A percentile compares a stretch with the other conserved stretches of the same genome.
Conservation (phyloP, 2,329 filamentous ascomycete species). For the Thermochaetoides dissita region DNA sequence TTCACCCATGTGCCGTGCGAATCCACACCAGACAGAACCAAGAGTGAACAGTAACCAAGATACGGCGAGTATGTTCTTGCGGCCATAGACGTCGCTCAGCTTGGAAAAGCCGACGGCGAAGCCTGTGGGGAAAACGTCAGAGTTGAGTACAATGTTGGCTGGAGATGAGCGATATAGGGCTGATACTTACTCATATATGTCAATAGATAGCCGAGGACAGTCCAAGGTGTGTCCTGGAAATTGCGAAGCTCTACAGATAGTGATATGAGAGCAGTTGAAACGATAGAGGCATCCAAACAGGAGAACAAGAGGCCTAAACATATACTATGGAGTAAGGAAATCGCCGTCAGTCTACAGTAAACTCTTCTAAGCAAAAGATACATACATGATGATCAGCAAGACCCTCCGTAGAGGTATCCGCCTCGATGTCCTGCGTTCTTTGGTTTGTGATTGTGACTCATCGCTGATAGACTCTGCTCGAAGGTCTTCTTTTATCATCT, state of each 20-base stretch:
- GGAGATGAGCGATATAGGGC: not conserved
- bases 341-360: not conserved
- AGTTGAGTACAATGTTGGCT: not conserved
- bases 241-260: slow-evolving; percentile 39
- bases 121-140: slow-evolving; percentile 20
- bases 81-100: slow-evolving; percentile 45
- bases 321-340: slow-evolving; percentile 23
- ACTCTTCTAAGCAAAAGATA: not conserved
- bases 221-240: slow-evolving; percentile 39
- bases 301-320: slow-evolving; percentile 41
- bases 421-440: not conserved
- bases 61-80: slow-evolving; percentile 32
- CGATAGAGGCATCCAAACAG: slow-evolving; percentile 43
- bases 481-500: slow-evolving; percentile 6
- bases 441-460: slow-evolving; percentile 1
- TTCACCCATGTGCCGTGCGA: slow-evolving; percentile 34
- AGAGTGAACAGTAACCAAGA: slow-evolving; percentile 42
- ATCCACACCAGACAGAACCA: slow-evolving; percentile 41
- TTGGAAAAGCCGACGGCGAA: slow-evolving; percentile 45
- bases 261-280: slow-evolving; percentile 43
- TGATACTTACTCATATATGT: slow-evolving; percentile 37
- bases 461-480: not conserved
- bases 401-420: slow-evolving; percentile 5
- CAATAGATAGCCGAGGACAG: slow-evolving; percentile 40
- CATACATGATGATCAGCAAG: slow-evolving; percentile 13